Evolutionary conservation across 176 grass and related monocot species (phyloP).

Genomic region (Echinochloa phyllopogon): DNA sequence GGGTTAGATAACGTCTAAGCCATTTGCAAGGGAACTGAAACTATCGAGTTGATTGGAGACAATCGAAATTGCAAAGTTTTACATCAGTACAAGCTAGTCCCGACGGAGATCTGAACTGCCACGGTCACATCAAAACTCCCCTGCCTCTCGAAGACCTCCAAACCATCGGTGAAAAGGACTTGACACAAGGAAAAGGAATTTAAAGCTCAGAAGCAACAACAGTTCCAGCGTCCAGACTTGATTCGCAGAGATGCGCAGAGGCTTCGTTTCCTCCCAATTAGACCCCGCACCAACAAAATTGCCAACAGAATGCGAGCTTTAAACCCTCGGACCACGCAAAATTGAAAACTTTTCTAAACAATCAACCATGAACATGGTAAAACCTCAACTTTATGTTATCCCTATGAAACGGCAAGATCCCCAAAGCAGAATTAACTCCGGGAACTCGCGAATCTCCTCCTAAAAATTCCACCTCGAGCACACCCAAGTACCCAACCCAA

Average conservation of each 20-base stretch:
- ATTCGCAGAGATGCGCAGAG: neutral
- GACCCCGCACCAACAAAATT: neutral
- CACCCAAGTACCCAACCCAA: neutral
- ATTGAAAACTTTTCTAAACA: neutral
- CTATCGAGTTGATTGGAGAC: neutral
- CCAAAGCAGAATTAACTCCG: neutral
- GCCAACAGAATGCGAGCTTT: neutral
- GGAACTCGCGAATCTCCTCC: neutral
- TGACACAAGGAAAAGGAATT: conserved; percentile 2
- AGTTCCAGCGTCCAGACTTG: neutral
- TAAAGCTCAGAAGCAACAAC: conserved; percentile 6
- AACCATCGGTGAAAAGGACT: conserved; percentile 27
- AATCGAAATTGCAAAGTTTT: neutral
- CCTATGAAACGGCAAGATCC: neutral
- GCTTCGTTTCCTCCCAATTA: conserved; percentile 7
- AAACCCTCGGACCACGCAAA: neutral
- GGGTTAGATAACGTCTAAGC: neutral
- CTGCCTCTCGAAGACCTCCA: neutral
- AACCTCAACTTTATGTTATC: neutral
- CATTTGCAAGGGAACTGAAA: neutral
- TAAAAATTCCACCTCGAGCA: neutral
- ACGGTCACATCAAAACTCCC: conserved; percentile 24
- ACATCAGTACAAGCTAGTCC: conserved; percentile 16
- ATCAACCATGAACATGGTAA: neutral
- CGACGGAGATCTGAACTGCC: conserved; percentile 18